phyloP scores from a whole-genome alignment of 371 early-diverging fungal genomes.

The Syncephalastrum sp. region DNA sequence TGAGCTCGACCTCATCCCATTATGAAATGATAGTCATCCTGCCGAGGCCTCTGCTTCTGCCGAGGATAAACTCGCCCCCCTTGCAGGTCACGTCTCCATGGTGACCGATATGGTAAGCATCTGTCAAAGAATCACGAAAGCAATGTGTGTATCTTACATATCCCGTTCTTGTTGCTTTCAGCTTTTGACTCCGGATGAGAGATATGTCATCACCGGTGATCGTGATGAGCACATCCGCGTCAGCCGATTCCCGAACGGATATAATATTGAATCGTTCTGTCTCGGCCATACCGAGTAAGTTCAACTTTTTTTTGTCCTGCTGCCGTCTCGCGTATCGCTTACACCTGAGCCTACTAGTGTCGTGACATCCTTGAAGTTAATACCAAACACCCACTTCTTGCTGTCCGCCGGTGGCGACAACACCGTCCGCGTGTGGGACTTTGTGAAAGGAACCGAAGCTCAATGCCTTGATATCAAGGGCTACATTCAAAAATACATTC shows the following conservation, averaged over 20 bases:
- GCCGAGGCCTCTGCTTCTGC: slow-evolving; percentile 24
- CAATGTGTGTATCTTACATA: neutral
- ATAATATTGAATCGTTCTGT: slow-evolving; percentile 86
- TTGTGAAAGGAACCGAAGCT: slow-evolving; percentile 38
- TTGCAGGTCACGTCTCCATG: slow-evolving; percentile 95
- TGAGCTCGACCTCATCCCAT: neutral
- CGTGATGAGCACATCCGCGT: slow-evolving; percentile 96
- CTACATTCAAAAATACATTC: slow-evolving; percentile 44
- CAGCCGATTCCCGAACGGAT: slow-evolving; percentile 83
- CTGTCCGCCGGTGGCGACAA: slow-evolving; percentile 91
- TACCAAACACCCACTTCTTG: slow-evolving; percentile 49
- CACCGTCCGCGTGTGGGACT: slow-evolving; percentile 79
- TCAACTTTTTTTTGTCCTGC: neutral
- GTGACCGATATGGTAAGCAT: slow-evolving; percentile 78
- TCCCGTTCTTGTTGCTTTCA: slow-evolving; percentile 11
- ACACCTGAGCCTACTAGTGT: slow-evolving; percentile 42
- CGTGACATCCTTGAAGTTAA: slow-evolving; percentile 58
- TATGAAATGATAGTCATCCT: slow-evolving; percentile 26
- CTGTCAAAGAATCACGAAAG: neutral
- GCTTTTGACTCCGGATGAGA: slow-evolving; percentile 56
- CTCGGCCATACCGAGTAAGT: slow-evolving; percentile 88
- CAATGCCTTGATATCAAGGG: slow-evolving; percentile 43
- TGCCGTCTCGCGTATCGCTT: neutral
- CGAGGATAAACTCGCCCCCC: slow-evolving; percentile 53
- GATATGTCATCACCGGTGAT: slow-evolving; percentile 84